These are phyloP conservation scores for Chalciporus chontae DNA, from an alignment of 768 basidiomycete species.

Conservation along the genomic window DNA sequence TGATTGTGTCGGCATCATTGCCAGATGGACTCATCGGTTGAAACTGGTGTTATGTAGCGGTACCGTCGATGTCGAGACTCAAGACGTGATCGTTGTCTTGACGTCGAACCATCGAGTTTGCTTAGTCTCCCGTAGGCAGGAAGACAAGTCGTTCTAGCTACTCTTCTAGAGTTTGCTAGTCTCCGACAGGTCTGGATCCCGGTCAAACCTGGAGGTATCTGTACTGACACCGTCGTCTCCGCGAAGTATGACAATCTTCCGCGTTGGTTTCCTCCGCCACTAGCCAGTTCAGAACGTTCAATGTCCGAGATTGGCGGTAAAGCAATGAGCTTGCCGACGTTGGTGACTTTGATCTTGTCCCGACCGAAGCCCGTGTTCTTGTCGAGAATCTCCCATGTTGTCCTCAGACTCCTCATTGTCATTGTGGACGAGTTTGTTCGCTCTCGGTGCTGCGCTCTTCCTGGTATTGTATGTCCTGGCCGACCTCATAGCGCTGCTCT, in stretches of 20 bases:
- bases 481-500: conserved; percentile 39
- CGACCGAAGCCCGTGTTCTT: background rate
- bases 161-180: too few species aligned
- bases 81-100: too few species aligned
- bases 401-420: background rate
- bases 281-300: background rate
- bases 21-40: conserved; percentile 1
- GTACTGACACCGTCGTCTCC: background rate
- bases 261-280: background rate
- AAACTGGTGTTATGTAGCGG: background rate
- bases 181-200: background rate
- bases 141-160: too few species aligned
- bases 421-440: background rate
- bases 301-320: background rate
- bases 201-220: too few species aligned
- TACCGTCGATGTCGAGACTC: too few species aligned
- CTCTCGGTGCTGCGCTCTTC: conserved; percentile 12
- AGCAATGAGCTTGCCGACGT: background rate
- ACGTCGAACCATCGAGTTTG: too few species aligned
- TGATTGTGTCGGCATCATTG: conserved; percentile 2
- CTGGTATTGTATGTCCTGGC: conserved; percentile 27
- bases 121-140: too few species aligned
- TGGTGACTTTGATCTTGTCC: background rate
- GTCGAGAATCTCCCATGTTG: conserved; percentile 2
- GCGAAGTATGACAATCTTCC: background rate